Base-by-base conservation (phyloP, 345 rosid genomes). In the Anacardium occidentale region DNA sequence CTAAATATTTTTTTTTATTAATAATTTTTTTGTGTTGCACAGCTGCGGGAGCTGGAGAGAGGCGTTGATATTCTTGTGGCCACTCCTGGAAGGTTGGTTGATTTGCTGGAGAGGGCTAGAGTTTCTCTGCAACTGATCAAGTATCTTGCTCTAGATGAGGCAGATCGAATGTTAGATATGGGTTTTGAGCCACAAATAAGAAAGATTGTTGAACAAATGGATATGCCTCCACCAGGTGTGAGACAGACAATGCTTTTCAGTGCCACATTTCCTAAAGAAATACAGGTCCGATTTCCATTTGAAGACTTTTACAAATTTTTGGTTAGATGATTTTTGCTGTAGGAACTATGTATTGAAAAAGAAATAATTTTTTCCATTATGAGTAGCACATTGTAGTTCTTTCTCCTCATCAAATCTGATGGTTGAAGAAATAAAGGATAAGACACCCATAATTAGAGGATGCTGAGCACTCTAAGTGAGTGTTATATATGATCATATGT, bases 161-260 rank as follows among this genome's bases (percentile, higher is more conserved):
- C 99, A 22, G 99, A 95, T 83, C 86, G 99, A 66, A 95, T 95
- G 99, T 81, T 95, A 69, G 99, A 95, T 79, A 95, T 95, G 99
- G 99, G 99, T 72, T 95, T 95, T 86, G 99, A 95, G 83, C 99
- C 99, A 12, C 99, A 95, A 75, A 95, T 95, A 62, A 86, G 99
- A 68, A 95, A 95, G 77, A 95, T 95, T 70, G 99, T 95, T 3
- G 93, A 94, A 74, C 91, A 94, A 77, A 91, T 85, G 92, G 99
- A 95, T 75, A 95, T 95, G 99, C 98, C 99, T 51, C 91, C 84
- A 14, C 83, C 90, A 15, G 98, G 98, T 53, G 82, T 67, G 34
- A 85, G 98, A 75, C 98, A 94, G 79, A 94, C 98, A 24, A 85
- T 94, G 90, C 84, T 94, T 75, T 94, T 94, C 75, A 94, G 98